Evolutionary conservation across 1,284 basidiomycete genomes (phyloP), one percentile per base, ranked within the genome.

Genomic region (Marasmius sp.): DNA sequence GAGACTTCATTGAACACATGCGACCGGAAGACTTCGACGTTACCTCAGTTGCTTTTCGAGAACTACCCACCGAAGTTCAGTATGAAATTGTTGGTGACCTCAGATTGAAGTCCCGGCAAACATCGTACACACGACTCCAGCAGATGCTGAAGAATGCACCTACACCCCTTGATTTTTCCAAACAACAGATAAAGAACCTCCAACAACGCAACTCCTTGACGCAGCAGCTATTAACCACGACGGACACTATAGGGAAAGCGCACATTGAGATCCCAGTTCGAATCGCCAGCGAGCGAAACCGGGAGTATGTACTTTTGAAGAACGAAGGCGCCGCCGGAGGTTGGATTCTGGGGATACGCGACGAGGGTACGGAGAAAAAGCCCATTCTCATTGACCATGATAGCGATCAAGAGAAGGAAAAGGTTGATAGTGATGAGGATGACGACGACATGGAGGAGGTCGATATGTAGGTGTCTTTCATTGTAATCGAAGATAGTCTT

Each of bases 71-170:
- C 0, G 96, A 98, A 74, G 88, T 97, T 22, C 95, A 99, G 72
- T 99, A 99, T 75, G 97, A 99, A 79, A 95, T 99, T 66, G 91
- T 99, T 36, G 97, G 97, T 61, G 97, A 99, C 77, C 78, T 98
- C 61, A 87, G 96, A 5, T 80, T 97, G 50, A 95, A 95, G 72
- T 98, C 95, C 1, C 86, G 97, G 1, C 95, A 97, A 74, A 97
- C 95, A 7, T 97, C 94, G 6, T 92, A 96, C 77, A 88, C 88
- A 57, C 91, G 97, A 10, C 79, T 99, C 37, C 92, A 97, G 68
- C 89, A 91, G 60, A 99, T 99, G 97, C 79, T 98, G 7, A 82
- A 82, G 52, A 85, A 84, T 11, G 85, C 95, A 0, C 84, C 84
- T 1, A 97, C 95, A 0, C 88, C 97, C 0, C 82, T 98, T 60